Evolutionary conservation across 441 rosid genomes (phyloP).

Genomic region (Biscutella laevigata): DNA sequence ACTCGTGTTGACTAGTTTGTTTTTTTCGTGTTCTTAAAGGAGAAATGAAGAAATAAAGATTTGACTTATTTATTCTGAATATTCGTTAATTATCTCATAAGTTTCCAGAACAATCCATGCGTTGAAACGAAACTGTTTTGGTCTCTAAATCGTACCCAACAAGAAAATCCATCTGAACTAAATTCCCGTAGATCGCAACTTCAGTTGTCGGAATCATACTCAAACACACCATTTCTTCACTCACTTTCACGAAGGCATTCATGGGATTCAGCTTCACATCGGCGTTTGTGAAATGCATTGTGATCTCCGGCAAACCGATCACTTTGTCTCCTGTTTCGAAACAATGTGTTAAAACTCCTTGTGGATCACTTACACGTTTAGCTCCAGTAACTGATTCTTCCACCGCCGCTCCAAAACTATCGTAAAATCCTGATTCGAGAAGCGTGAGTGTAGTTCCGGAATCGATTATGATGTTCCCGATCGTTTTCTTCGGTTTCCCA

Average conservation of each 20-base stretch:
- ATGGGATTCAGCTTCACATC: conserved; percentile 23
- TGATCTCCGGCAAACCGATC: conserved; percentile 23
- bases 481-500: background rate
- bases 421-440: conserved; percentile 25
- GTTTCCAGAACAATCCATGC: conserved; percentile 26
- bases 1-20: no score
- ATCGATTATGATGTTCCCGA: conserved; percentile 42
- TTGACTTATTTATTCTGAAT: conserved; percentile 9
- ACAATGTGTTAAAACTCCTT: conserved; percentile 22
- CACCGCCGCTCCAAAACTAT: conserved; percentile 24
- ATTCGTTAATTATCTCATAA: background rate
- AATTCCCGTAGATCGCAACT: conserved; percentile 29
- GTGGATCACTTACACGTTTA: conserved; percentile 19
- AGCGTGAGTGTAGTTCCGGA: conserved; percentile 33
- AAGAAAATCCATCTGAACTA: conserved; percentile 28
- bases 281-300: conserved; percentile 34
- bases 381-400: conserved; percentile 18
- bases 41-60: background rate
- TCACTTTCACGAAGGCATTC: conserved; percentile 23
- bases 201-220: conserved; percentile 17
- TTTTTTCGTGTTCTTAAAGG: background rate
- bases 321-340: background rate
- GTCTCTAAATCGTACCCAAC: conserved; percentile 29
- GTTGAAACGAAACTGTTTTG: conserved; percentile 24
- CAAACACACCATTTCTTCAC: conserved; percentile 26